A percentile compares a stretch with the other conserved stretches of the same genome.
phyloP scores from a whole-genome alignment of 2,329 filamentous ascomycete species.

The Zymoseptoria tritici region DNA sequence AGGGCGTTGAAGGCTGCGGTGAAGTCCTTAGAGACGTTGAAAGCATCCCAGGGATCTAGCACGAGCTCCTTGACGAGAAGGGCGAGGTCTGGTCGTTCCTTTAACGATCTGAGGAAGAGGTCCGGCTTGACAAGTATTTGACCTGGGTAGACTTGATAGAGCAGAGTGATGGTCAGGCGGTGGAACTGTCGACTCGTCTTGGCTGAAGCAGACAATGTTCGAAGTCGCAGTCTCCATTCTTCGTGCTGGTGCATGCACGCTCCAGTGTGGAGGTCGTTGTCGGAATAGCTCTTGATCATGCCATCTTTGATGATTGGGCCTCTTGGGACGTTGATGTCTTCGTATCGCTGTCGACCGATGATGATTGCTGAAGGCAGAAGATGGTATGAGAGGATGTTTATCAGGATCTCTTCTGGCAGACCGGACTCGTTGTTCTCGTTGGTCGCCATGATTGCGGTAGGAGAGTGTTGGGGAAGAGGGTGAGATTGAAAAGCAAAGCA shows the following conservation, averaged over 20 bases:
- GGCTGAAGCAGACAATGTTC: slow-evolving; percentile 1
- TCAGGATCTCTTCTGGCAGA: not conserved
- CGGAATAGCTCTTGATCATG: not conserved
- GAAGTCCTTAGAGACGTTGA: not conserved
- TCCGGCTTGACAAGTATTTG: slow-evolving; percentile 3
- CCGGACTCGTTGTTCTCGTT: not conserved
- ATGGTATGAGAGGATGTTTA: slow-evolving; percentile 4
- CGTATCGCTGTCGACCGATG: slow-evolving; percentile 5
- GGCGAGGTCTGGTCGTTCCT: not conserved
- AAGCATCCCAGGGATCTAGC: slow-evolving; percentile 3
- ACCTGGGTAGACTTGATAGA: slow-evolving; percentile 4
- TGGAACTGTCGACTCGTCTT: slow-evolving; percentile 1
- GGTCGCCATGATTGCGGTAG: not conserved
- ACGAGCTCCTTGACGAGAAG: slow-evolving; percentile 2
- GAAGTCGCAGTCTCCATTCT: slow-evolving; percentile 1
- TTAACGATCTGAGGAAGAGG: slow-evolving; percentile 3
- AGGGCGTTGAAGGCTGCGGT: not conserved
- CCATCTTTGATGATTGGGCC: not conserved
- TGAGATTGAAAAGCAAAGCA: not conserved
- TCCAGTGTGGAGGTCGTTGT: slow-evolving; percentile 4
- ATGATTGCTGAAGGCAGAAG: slow-evolving; percentile 1
- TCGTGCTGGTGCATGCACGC: slow-evolving; percentile 4
- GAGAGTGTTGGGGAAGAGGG: not conserved
- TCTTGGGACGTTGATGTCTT: slow-evolving; percentile 3
- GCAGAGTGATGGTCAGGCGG: not conserved